Base-by-base conservation (phyloP, 805 yeast species). In the Wickerhamomyces subpelliculosus region DNA sequence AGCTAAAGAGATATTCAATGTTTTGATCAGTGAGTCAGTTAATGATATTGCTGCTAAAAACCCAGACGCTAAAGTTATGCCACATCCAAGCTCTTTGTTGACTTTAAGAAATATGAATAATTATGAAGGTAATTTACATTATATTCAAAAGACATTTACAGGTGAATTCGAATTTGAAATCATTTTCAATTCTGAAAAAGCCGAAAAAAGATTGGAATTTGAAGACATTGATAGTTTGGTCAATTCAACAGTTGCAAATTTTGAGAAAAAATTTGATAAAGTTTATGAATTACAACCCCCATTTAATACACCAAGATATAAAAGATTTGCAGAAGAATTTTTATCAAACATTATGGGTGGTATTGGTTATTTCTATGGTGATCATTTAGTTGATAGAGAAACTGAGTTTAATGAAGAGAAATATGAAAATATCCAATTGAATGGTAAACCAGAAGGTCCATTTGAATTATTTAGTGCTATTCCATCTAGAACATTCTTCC, bases 401-500 rank as follows among this genome's bases (percentile, higher is more conserved):
- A 76, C 86, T 1, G 65, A 68, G 4, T 65, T 80, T 25, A 86
- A 81, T 47, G 88, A 83, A 40, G 84, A 82, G 10, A 78, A 78
- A 6, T 82, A 80, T 54, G 78, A 73, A 12, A 70, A 70, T 13
- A 62, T 70, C 27, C 50, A 65, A 41, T 58, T 67, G 2, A 44
- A 55, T 28, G 87, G 89, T 0, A 42, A 54, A n/a, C 60, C 67
- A 12, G 95, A 85, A 52, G 93, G 89, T 0, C 95, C 96, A 2
- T 61, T 65, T 43, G 85, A 80, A 46, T 62, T 93, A 35, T 85
- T 88, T 51, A 74, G 93, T 0, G 69, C 87, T 18, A 93, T 87
- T 25, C 98, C 98, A 3, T 85, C 96, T 35, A 71, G 98, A 37
- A 86, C 95, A 1, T 86, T 85, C 54, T 93, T 93, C 61, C 97